Percentiles rank a stretch among this genome's conserved stretches.
Evolutionary conservation across 208 protist genomes (phyloP).

Genomic region (Trypanosoma brucei): DNA sequence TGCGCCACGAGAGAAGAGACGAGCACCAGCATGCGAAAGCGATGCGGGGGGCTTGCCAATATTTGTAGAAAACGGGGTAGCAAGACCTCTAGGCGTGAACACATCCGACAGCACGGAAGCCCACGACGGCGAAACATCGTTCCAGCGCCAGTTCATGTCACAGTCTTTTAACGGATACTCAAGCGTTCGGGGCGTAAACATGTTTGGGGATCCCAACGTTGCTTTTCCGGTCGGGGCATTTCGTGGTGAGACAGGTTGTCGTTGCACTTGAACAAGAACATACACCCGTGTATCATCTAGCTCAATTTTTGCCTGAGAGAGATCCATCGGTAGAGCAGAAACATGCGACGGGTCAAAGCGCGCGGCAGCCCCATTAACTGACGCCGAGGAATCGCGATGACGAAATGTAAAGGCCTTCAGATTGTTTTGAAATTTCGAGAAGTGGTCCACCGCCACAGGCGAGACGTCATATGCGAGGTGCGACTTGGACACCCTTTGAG

Average conservation of each 20-base stretch:
- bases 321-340: slow-evolving; percentile 36
- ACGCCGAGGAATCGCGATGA: slow-evolving; percentile 2
- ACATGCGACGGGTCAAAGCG: slow-evolving; percentile 20
- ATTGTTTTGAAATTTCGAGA: slow-evolving; percentile 36
- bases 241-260: slow-evolving; percentile 6
- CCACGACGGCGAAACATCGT: slow-evolving; percentile 34
- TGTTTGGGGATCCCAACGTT: background rate
- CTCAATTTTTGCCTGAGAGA: slow-evolving; percentile 27
- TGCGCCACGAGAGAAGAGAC: background rate
- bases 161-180: background rate
- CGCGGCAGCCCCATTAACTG: background rate
- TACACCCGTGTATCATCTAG: slow-evolving; percentile 42
- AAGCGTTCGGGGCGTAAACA: background rate
- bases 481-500: background rate
- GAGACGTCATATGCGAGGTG: background rate
- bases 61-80: slow-evolving; percentile 37
- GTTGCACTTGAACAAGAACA: slow-evolving; percentile 58
- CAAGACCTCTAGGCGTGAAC: slow-evolving; percentile 68
- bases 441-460: slow-evolving; percentile 16
- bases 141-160: slow-evolving; percentile 3
- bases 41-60: slow-evolving; percentile 14
- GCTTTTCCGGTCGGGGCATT: background rate
- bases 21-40: background rate
- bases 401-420: slow-evolving; percentile 42
- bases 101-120: slow-evolving; percentile 37